Evolutionary conservation across 208 protist species (phyloP), one percentile per base, ranked within the genome.

Genomic region (Angomonas deanei): DNA sequence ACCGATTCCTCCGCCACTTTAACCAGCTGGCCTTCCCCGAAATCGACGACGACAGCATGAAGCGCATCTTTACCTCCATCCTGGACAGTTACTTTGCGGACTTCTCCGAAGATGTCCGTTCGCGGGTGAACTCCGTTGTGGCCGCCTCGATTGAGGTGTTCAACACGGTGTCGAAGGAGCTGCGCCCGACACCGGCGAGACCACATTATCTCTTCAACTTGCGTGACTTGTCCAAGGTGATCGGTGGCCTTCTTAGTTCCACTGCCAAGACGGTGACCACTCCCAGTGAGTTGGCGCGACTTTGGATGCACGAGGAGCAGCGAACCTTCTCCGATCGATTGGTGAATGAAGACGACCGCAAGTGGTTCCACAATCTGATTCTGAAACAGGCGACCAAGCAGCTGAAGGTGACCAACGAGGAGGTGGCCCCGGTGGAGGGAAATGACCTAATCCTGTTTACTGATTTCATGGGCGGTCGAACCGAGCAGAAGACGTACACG

Each of bases 161-260:
- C 80, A 85, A 97, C 70, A 88, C 72, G 13, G 93, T 98, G 33
- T 75, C 75, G 49, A 75, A 77, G 32, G 95, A 98, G 66, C 83
- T 99, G 23, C 90, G 98, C 23, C 98, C 98, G 30, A 99, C 97
- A 0, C 98, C 98, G 2, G 59, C 92, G 3, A 97, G 97, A 33
- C 92, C 96, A n/a, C 98, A 99, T 78, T 99, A 99, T 78, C 97
- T 98, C 15, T 99, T 99, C 86, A 99, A 99, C 74, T 66, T 99
- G 48, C 89, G 98, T 58, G 98, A 99, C 75, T 61, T 99, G 23
- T 79, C 93, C 21, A 98, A 98, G 64, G 96, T 99, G 53, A 91
- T 99, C 59, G 94, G 97, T 54, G 98, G 98, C n/a, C 42, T 99
- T 6, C 67, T 97, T 26, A 94, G 87, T 68, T 90, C 91, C 6